Evolutionary conservation across 2,329 filamentous ascomycete genomes (phyloP).

Genomic region (Myriosclerotinia duriaeana): DNA sequence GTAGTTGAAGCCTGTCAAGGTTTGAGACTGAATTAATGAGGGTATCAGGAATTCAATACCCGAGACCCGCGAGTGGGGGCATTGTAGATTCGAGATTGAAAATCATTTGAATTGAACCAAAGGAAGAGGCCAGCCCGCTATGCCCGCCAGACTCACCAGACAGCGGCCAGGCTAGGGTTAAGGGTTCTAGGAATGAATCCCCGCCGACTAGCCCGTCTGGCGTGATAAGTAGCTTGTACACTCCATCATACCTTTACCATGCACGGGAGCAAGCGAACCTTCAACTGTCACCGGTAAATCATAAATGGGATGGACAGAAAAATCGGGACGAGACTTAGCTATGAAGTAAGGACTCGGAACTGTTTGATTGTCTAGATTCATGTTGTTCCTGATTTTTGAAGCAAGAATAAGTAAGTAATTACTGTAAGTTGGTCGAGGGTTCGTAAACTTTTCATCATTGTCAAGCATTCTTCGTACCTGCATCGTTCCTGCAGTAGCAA

Average conservation of each 20-base stretch:
- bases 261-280: constrained; percentile 22
- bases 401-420: constrained; percentile 10
- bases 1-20: constrained; percentile 15
- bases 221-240: background rate
- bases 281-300: constrained; percentile 12
- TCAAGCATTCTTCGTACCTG: constrained; percentile 32
- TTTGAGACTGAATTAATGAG: constrained; percentile 16
- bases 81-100: constrained; percentile 23
- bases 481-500: constrained; percentile 38
- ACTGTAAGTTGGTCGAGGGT: background rate
- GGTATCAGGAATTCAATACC: constrained; percentile 17
- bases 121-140: background rate
- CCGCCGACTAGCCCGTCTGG: constrained; percentile 18
- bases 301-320: constrained; percentile 22
- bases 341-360: background rate
- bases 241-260: background rate
- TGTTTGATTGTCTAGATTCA: constrained; percentile 1
- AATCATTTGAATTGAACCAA: constrained; percentile 17
- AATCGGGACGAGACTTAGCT: constrained; percentile 14
- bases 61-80: constrained; percentile 27
- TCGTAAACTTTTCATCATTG: constrained; percentile 19
- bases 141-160: constrained; percentile 2
- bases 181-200: constrained; percentile 19
- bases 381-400: constrained; percentile 17
- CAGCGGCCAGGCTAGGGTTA: constrained; percentile 12